Evolutionary conservation across 805 yeast species (phyloP), one percentile per base, ranked within the genome.

Genomic region (Zygoascus ofunaensis): DNA sequence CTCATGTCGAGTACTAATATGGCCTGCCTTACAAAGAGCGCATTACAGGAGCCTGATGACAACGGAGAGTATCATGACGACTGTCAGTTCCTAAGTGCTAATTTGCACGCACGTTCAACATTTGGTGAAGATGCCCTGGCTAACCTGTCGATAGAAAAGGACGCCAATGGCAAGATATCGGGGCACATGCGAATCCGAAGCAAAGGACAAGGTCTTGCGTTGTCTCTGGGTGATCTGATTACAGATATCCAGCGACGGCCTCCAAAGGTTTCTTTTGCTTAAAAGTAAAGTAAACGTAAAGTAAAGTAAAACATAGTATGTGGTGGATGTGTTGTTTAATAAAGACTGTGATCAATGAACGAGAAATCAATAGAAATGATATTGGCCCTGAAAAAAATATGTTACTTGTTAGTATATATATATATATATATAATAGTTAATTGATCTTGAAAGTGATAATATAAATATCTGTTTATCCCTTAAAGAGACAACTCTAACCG

Each of bases 101-200:
- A 94, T 62, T 68, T 92, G 59, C 92, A 90, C 59, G 87, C 97
- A 2, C 78, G 82, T 55, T 84, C 95, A 5, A 79, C 94, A 12
- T 92, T 92, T 64, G 98, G 98, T 38, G 99, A 92, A 66, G 97
- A 90, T 61, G 97, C 97, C 0, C 73, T 92, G 58, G 97, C 97
- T 45, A 92, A 94, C 60, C 69, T 92, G 64, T 86, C 95, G 68
- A 83, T 92, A 59, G 98, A 94, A 65, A 80, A 79, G 66, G 77
- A 79, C 50, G 68, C 76, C 7, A 73, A 72, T 46, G 89, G 90
- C 8, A 80, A 82, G 43, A 80, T 87, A 45, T 76, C 84, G 47
- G 99, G 99, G 5, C 95, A 89, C 59, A 95, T 89, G 38, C 80
- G 98, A 68, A 89, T 92, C 57, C 79, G 99, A 67, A 83, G 97